phyloP scores from a whole-genome alignment of 2,329 filamentous ascomycete genomes.

The Geosmithia flava region DNA sequence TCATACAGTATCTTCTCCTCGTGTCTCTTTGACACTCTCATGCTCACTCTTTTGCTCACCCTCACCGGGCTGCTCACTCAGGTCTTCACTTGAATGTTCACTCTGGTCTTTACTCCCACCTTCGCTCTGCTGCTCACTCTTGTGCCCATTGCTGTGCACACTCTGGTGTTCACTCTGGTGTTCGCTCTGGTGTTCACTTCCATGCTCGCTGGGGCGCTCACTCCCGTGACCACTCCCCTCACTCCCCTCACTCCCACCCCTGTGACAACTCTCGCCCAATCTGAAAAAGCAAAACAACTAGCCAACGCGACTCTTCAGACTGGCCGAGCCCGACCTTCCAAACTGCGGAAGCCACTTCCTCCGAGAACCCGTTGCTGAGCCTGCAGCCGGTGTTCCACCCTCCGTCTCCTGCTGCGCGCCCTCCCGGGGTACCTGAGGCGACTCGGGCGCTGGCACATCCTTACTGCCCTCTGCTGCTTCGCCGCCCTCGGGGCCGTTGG shows the following conservation, averaged over 20 bases:
- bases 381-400: neutral
- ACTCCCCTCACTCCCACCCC: neutral
- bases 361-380: slow-evolving; percentile 11
- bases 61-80: no score
- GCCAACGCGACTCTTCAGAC: slow-evolving; percentile 7
- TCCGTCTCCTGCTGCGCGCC: slow-evolving; percentile 3
- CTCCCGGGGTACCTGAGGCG: slow-evolving; percentile 1
- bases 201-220: no score
- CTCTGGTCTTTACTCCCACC: no score
- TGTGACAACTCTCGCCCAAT: neutral
- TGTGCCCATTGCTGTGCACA: no score
- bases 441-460: neutral
- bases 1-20: no score
- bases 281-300: neutral
- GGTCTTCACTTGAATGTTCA: no score
- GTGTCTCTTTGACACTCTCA: no score
- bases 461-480: neutral
- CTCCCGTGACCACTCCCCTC: no score
- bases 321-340: slow-evolving; percentile 10
- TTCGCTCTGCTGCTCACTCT: no score
- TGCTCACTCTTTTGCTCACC: no score
- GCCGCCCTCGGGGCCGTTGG: neutral
- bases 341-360: slow-evolving; percentile 24
- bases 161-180: no score
- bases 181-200: no score